Percentiles rank a stretch among this genome's conserved stretches.
phyloP scores from a whole-genome alignment of 345 rosid species.

The Populus ilicifolia region DNA sequence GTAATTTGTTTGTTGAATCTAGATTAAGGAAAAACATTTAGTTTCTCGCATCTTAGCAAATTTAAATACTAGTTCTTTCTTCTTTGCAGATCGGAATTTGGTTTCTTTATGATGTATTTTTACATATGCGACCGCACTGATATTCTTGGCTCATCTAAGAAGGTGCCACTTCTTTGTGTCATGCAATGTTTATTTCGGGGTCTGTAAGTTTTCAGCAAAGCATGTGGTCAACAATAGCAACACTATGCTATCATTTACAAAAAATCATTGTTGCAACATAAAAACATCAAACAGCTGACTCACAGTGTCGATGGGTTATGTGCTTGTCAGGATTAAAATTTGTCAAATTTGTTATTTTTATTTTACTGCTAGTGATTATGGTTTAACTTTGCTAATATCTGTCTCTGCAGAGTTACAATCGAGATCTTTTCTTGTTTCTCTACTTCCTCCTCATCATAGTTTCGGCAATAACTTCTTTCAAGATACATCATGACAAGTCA shows the following conservation, averaged over 20 bases:
- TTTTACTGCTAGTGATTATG: conserved; percentile 12
- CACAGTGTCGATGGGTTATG: background rate
- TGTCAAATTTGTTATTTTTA: background rate
- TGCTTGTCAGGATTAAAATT: background rate
- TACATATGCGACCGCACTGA: conserved; percentile 91
- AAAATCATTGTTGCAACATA: background rate
- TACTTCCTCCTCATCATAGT: conserved; percentile 94
- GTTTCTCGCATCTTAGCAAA: background rate
- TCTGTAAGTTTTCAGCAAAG: background rate
- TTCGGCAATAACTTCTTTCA: conserved; percentile 90
- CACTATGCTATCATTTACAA: background rate
- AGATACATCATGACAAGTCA: conserved; percentile 76
- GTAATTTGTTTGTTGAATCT: conserved; percentile 19
- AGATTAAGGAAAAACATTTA: background rate
- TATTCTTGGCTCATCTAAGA: conserved; percentile 63
- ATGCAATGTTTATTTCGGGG: background rate
- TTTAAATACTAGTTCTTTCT: background rate
- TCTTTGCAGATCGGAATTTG: conserved; percentile 69
- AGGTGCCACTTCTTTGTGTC: conserved; percentile 43
- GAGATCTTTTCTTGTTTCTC: conserved; percentile 88
- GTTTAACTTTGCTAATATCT: conserved; percentile 17
- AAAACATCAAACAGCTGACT: background rate
- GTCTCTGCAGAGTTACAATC: conserved; percentile 69
- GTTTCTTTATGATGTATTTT: conserved; percentile 56
- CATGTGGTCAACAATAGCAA: background rate